These are phyloP conservation scores for Amyloporia xantha DNA, from an alignment of 768 basidiomycete genomes.

Conservation along the genomic window DNA sequence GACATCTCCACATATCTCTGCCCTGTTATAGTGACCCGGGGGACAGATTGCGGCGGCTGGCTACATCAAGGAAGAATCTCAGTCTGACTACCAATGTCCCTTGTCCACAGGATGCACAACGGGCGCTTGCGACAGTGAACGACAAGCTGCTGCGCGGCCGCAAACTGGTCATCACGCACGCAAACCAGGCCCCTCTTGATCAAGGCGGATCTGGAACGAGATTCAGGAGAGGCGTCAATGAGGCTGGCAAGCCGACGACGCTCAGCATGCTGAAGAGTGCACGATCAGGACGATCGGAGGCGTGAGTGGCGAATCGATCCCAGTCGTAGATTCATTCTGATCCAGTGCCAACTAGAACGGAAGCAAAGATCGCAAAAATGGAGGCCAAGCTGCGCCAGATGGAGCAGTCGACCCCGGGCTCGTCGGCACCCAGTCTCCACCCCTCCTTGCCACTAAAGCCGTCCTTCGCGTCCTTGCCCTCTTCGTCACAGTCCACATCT, in stretches of 20 bases:
- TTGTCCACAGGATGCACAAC: constrained; percentile 65
- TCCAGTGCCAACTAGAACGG: constrained; percentile 44
- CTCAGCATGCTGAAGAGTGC: constrained; percentile 82
- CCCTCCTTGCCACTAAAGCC: constrained; percentile 29
- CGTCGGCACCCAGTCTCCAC: constrained; percentile 9
- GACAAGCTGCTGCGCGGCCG: constrained; percentile 82
- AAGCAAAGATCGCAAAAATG: constrained; percentile 88
- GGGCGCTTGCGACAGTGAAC: constrained; percentile 66
- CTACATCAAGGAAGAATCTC: background rate
- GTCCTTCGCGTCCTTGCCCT: constrained; percentile 5
- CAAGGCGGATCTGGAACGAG: constrained; percentile 18
- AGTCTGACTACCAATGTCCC: background rate
- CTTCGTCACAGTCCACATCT: background rate
- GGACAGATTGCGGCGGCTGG: constrained; percentile 9
- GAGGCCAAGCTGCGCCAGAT: constrained; percentile 91
- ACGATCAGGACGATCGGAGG: constrained; percentile 40
- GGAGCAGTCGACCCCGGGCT: constrained; percentile 31
- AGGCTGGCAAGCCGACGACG: constrained; percentile 70
- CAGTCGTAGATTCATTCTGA: background rate
- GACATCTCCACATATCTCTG: constrained; percentile 11
- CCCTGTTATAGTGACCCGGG: constrained; percentile 17
- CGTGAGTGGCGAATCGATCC: constrained; percentile 23
- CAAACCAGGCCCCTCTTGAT: constrained; percentile 68
- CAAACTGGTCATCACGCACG: constrained; percentile 86
- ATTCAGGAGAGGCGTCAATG: constrained; percentile 41